Base-by-base conservation (phyloP, 202 grass and related monocot genomes). In the Eragrostis tef region DNA sequence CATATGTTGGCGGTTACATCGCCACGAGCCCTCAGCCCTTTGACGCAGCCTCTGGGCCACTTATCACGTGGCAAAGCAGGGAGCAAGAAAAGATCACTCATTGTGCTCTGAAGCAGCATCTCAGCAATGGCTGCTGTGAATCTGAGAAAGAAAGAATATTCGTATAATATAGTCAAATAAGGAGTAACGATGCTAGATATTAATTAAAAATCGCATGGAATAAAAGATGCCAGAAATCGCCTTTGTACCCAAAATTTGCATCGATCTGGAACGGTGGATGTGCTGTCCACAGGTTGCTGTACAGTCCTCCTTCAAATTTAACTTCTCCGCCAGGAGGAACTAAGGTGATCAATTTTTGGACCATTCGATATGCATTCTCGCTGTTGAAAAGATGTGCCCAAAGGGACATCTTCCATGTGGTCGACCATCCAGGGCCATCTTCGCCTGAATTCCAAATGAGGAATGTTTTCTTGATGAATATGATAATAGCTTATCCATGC, bases 31-130 rank as follows among this genome's bases (percentile, higher is more conserved):
- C 86, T 93, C 74, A 91, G 57, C 26, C 93, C 93, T 73, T 83
- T 89, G 24, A 87, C 88, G 24, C 70, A 84, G 67, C 93, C 93
- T 41, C 67, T 19, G 43, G 88, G 66, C 93, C 93, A 97, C 75
- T 91, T 97, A 16, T 86, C 67, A 1, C 65, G 81, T 0, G 90
- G 93, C 36, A 97, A 73, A 7, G 90, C 90, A 15, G 93, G 93
- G 15, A 97, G 84, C 79, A 97, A 43, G 45, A 91, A 84, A 16
- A 97, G 64, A 41, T 97, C 88, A 11, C 24, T 72, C 25, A 67
- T 34, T 3, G 86, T 93, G 84, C 93, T 97, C 78, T 93, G 93
- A 59, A 97, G 65, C 34, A 97, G 75, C 77, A 97, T 97, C 78
- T 93, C 90, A 14, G 90, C 75, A 42, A 97, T 81, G 17, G 88